A percentile compares a stretch with the other conserved stretches of the same genome.
Evolutionary conservation across 140 eudicot species (phyloP).

Genomic region (Stevia rebaudiana): DNA sequence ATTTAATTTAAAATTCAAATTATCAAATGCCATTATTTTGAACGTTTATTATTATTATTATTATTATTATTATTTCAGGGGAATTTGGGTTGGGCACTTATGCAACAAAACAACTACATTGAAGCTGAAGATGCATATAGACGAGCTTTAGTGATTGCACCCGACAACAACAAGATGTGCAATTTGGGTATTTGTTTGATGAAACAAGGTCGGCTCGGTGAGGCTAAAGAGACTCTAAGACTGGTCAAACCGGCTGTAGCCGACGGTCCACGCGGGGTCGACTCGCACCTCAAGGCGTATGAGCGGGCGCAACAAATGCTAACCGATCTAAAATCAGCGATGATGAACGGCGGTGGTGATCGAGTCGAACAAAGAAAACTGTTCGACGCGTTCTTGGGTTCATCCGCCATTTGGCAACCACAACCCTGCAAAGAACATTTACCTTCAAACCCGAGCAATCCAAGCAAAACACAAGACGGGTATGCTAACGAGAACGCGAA

Average conservation of each 20-base stretch:
- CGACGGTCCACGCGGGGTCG: constrained; percentile 90
- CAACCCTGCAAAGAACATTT: constrained; percentile 81
- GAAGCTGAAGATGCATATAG: constrained; percentile 97
- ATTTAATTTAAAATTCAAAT: neutral
- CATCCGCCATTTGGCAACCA: constrained; percentile 99
- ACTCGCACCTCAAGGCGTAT: constrained; percentile 96
- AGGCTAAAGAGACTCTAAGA: constrained; percentile 82
- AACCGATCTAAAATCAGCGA: constrained; percentile 77
- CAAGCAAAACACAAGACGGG: constrained; percentile 29
- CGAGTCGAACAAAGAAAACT: constrained; percentile 68
- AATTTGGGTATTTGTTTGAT: constrained; percentile 92
- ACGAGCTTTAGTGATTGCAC: constrained; percentile 77
- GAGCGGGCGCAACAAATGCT: constrained; percentile 99
- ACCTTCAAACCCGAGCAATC: constrained; percentile 14
- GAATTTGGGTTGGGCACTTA: constrained; percentile 95
- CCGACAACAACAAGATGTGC: constrained; percentile 98
- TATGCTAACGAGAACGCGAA: constrained; percentile 70
- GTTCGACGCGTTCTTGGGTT: constrained; percentile 81
- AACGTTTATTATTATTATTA: too few species aligned
- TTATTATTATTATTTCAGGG: too few species aligned
- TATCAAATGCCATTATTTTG: neutral
- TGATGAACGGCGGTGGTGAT: constrained; percentile 69
- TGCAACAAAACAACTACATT: constrained; percentile 90
- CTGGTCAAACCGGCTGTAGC: constrained; percentile 80
- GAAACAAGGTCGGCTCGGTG: constrained; percentile 90